Evolutionary conservation across 225 moss, liverwort and hornwort species (phyloP).

Genomic region (Pseudisothecium myosuroides): DNA sequence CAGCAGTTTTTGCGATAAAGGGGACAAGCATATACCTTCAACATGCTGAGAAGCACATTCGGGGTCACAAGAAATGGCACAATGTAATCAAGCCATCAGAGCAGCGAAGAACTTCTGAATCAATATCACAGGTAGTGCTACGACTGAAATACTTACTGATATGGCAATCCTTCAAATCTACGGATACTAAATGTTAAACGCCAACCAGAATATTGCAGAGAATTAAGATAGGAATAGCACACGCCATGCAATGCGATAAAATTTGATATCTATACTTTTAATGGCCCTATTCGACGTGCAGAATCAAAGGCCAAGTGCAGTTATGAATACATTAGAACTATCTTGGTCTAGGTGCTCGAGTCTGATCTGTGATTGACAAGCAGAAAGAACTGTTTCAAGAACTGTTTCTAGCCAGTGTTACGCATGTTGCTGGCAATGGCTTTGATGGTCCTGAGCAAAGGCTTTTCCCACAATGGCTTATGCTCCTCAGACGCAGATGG

Average conservation of each 20-base stretch:
- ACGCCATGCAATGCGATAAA: background rate
- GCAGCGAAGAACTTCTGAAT: background rate
- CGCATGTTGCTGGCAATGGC: conserved; percentile 74
- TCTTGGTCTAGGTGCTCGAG: background rate
- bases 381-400: background rate
- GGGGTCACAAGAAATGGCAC: background rate
- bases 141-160: background rate
- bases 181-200: background rate
- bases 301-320: background rate
- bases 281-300: background rate
- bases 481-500: conserved; percentile 22
- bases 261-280: background rate
- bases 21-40: background rate
- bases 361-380: background rate
- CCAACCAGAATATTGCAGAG: background rate
- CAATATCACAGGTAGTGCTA: background rate
- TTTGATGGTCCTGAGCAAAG: conserved; percentile 50
- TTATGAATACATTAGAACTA: background rate
- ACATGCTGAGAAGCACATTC: background rate
- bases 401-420: conserved; percentile 52
- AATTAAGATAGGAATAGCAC: background rate
- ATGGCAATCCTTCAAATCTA: background rate
- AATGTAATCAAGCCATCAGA: background rate
- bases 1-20: background rate
- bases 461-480: conserved; percentile 45